These are phyloP conservation scores for Rhodocollybia butyracea DNA, from an alignment of 768 basidiomycete genomes.

Conservation along the genomic window DNA sequence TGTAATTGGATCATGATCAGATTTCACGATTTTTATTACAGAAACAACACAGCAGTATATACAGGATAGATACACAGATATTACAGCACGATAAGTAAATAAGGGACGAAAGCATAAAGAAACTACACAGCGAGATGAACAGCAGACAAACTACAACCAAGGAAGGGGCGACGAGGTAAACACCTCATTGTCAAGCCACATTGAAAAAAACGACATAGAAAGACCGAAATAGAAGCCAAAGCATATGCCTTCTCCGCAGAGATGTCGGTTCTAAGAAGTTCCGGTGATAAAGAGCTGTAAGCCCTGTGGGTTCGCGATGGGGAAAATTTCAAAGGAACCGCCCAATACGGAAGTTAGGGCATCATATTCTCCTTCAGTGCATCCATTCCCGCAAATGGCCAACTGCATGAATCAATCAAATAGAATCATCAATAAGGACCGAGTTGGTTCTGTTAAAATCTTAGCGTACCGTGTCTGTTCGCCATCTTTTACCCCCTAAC, in stretches of 20 bases:
- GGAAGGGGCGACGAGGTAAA: too few species aligned
- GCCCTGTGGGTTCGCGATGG: too few species aligned
- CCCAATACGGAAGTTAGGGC: too few species aligned
- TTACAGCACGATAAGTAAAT: conserved; percentile 2
- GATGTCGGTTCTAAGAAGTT: not conserved
- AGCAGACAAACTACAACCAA: too few species aligned
- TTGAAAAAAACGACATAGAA: not conserved
- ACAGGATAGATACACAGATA: not conserved
- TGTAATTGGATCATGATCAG: too few species aligned
- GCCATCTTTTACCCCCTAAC: not conserved
- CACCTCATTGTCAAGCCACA: not conserved
- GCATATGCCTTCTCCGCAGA: not conserved
- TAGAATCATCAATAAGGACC: conserved; percentile 2
- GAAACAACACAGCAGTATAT: not conserved
- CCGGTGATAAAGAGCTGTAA: conserved; percentile 2
- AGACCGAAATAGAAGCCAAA: not conserved
- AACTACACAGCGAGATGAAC: not conserved
- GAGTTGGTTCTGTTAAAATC: not conserved
- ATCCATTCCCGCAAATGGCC: not conserved
- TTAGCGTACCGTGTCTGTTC: not conserved
- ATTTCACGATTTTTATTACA: not conserved
- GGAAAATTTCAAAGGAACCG: too few species aligned
- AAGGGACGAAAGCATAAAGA: not conserved
- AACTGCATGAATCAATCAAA: not conserved
- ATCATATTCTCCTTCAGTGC: not conserved